These are phyloP conservation scores for Pythium myriotylum DNA, from an alignment of 352 stramenopile genomes.

Conservation along the genomic window DNA sequence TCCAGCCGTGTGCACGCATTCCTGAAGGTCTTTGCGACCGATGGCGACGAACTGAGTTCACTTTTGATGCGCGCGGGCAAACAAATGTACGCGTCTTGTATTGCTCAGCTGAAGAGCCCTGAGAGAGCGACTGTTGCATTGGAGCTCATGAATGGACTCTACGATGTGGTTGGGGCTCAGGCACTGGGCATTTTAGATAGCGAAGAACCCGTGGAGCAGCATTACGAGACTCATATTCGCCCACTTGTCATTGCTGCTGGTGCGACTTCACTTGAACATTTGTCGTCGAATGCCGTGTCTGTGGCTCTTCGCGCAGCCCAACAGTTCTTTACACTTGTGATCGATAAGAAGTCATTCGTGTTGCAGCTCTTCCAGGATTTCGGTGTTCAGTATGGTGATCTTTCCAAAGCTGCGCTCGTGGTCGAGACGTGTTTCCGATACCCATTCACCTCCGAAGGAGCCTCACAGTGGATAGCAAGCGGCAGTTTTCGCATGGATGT, in stretches of 20 bases:
- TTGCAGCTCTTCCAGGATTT: constrained; percentile 72
- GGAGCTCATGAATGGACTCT: constrained; percentile 50
- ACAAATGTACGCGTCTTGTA: constrained; percentile 25
- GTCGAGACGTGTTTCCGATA: constrained; percentile 66
- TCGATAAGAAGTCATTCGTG: constrained; percentile 71
- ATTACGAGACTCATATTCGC: constrained; percentile 56
- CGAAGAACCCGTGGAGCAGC: constrained; percentile 12
- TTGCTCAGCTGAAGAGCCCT: constrained; percentile 12
- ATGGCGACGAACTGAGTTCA: background rate
- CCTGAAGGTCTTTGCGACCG: constrained; percentile 12
- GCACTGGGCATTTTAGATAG: constrained; percentile 5
- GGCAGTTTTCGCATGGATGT: constrained; percentile 41
- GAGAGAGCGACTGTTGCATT: constrained; percentile 28
- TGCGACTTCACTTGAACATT: background rate
- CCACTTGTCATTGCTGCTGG: constrained; percentile 39
- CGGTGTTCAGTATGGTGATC: constrained; percentile 67
- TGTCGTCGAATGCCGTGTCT: constrained; percentile 1
- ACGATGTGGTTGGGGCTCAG: constrained; percentile 30
- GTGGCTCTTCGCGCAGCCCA: constrained; percentile 41
- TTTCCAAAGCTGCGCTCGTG: constrained; percentile 55
- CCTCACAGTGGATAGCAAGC: constrained; percentile 53
- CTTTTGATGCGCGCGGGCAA: constrained; percentile 7
- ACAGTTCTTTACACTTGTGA: constrained; percentile 52
- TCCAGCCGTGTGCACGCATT: constrained; percentile 16
- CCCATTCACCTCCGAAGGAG: constrained; percentile 38